Base-by-base conservation (phyloP, 495 filamentous ascomycete species). In the Daldinia childiae region DNA sequence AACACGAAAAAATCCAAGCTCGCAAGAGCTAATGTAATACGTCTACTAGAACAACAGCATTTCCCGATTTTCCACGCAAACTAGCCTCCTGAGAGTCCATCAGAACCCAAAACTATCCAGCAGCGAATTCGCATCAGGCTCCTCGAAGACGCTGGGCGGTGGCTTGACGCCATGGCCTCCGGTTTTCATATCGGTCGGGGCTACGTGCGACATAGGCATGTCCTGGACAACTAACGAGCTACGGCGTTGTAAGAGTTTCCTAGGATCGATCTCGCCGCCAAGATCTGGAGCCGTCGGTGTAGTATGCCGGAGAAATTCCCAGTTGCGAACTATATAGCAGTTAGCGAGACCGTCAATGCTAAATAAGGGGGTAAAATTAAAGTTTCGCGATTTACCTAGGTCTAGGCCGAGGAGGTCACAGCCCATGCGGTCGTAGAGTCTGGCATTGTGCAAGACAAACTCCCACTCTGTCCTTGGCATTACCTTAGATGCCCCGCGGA, bases 321-420 rank as follows among this genome's bases (percentile, higher is more conserved):
- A 98, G 74, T 92, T 93, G 6, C 90, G 87, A 6, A 94, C 92
- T 69, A 82, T 19, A 4, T 29, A 24, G 54, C 27, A 8, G 41
- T 41, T 8, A 24, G 54, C 21, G 38, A 32, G 41, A 19, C 39
- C 8, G 6, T 26, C 12, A 9, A 26, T 30, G 48, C 1, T 51
- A 39, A 12, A 64, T 21, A 36, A 36, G 12, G 57, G 14, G 32
- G 3, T 17, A 8, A 7, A 38, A 27, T 3, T 24, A 27, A 11
- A 32, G 17, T 50, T 45, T 36, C 9, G 41, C 17, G 24, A 34
- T 80, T 57, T 79, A 86, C 85, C 88, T 12, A 95, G 78, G 71
- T 97, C 93, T 11, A 99, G 81, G 11, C 96, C 95, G 1, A 98
- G 87, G n/a, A 97, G 74, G 76, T 97, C 95, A 73, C 95, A 97